Percentiles rank a stretch among this genome's conserved stretches.
These are phyloP conservation scores for Simplicillium sp. DNA, from an alignment of 2,329 filamentous ascomycete species.

Conservation along the genomic window DNA sequence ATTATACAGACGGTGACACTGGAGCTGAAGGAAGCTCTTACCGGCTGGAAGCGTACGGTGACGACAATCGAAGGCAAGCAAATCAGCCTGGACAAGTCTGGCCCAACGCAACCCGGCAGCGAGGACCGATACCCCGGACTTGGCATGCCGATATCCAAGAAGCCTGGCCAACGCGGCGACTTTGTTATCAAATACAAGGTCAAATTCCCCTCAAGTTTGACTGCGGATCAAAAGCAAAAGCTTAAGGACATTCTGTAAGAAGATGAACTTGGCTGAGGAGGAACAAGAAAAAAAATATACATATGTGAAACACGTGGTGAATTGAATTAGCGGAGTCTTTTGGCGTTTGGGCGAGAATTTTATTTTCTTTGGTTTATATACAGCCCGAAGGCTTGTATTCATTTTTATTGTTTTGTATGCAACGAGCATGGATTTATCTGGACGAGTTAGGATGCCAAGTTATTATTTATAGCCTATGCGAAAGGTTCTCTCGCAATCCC, in stretches of 20 bases:
- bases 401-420: no score
- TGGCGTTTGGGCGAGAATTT: not conserved
- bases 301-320: no score
- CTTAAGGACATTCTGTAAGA: constrained; percentile 69
- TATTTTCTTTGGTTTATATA: not conserved
- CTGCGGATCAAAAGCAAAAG: constrained; percentile 66
- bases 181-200: constrained; percentile 87
- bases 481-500: no score
- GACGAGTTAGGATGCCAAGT: no score
- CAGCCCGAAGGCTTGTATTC: no score
- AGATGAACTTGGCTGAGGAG: not conserved
- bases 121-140: constrained; percentile 72
- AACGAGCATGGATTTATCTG: no score
- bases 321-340: not conserved
- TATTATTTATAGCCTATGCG: no score
- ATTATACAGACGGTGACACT: constrained; percentile 71
- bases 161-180: constrained; percentile 73
- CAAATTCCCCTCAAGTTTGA: constrained; percentile 77
- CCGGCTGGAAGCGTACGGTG: constrained; percentile 87
- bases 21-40: constrained; percentile 85
- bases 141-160: constrained; percentile 96
- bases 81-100: constrained; percentile 66
- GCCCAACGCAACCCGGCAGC: constrained; percentile 77
- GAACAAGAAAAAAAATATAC: not conserved
- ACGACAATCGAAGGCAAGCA: constrained; percentile 89